Percentiles rank a stretch among this genome's conserved stretches.
phyloP scores from a whole-genome alignment of 208 protist genomes.

The Ichthyophonus hoferi region DNA sequence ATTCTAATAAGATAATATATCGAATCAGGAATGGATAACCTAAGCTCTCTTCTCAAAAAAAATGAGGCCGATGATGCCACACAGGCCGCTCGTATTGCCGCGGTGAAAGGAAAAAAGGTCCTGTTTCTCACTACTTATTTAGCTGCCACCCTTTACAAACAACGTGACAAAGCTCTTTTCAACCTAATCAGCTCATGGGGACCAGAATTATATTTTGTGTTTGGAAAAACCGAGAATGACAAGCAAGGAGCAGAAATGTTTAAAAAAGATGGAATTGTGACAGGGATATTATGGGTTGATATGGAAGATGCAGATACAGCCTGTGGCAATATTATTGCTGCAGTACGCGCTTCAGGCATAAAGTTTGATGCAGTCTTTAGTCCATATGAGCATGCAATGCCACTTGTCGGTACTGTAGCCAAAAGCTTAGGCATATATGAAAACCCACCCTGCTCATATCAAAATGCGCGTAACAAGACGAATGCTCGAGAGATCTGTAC shows the following conservation, averaged over 20 bases:
- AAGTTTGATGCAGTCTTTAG: conserved; percentile 20
- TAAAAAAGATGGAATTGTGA: conserved; percentile 1
- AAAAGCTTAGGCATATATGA: background rate
- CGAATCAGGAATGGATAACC: no score
- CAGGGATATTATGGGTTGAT: background rate
- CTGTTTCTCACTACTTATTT: conserved; percentile 19
- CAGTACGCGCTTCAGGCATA: background rate
- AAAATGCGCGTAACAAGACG: conserved; percentile 10
- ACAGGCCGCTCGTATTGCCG: background rate
- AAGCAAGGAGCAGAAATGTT: background rate
- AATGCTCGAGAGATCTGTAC: background rate
- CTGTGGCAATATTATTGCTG: background rate
- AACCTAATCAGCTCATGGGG: background rate
- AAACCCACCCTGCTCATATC: background rate
- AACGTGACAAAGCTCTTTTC: background rate
- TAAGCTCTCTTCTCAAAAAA: background rate
- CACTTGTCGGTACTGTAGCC: background rate
- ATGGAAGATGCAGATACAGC: background rate
- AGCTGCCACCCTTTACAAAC: conserved; percentile 8
- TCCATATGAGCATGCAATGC: conserved; percentile 12
- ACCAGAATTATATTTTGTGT: background rate
- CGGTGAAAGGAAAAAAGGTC: conserved; percentile 12
- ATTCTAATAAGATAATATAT: no score
- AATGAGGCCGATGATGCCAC: conserved; percentile 17
- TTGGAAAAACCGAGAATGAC: conserved; percentile 5